A percentile compares a stretch with the other conserved stretches of the same genome.
Conservation (phyloP, 305 asterid species). For the Fraxinus nigra region DNA sequence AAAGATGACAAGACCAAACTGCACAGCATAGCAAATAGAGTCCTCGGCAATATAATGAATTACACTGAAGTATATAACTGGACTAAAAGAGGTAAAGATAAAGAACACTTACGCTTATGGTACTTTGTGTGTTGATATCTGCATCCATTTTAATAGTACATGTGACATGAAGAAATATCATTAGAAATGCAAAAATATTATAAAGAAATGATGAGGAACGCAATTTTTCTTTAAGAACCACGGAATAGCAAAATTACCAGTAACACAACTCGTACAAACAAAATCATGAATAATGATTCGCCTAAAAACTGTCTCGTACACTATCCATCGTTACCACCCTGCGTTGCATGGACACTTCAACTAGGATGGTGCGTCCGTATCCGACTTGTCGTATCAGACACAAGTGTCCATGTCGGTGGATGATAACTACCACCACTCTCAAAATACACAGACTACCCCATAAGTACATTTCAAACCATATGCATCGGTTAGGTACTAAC, state of each 20-base stretch:
- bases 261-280: slow-evolving; percentile 1
- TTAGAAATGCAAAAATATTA: slow-evolving; percentile 28
- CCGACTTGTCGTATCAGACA: background rate
- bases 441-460: background rate
- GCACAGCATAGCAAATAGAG: background rate
- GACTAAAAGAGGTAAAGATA: slow-evolving; percentile 18
- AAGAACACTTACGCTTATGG: slow-evolving; percentile 84
- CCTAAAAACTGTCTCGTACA: background rate
- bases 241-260: slow-evolving; percentile 3
- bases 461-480: background rate
- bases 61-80: background rate
- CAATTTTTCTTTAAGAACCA: background rate
- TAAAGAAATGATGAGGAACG: slow-evolving; percentile 5
- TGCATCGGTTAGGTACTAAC: background rate
- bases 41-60: background rate
- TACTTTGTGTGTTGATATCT: slow-evolving; percentile 98
- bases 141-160: slow-evolving; percentile 44
- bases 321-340: background rate
- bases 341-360: background rate
- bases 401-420: background rate
- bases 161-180: slow-evolving; percentile 41
- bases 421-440: background rate
- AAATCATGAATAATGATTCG: background rate
- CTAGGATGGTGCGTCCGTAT: background rate
- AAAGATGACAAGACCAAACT: background rate